Percentiles rank a stretch among this genome's conserved stretches.
These are phyloP conservation scores for Ganoderma multipileum DNA, from an alignment of 1,284 basidiomycete genomes.

Conservation along the genomic window DNA sequence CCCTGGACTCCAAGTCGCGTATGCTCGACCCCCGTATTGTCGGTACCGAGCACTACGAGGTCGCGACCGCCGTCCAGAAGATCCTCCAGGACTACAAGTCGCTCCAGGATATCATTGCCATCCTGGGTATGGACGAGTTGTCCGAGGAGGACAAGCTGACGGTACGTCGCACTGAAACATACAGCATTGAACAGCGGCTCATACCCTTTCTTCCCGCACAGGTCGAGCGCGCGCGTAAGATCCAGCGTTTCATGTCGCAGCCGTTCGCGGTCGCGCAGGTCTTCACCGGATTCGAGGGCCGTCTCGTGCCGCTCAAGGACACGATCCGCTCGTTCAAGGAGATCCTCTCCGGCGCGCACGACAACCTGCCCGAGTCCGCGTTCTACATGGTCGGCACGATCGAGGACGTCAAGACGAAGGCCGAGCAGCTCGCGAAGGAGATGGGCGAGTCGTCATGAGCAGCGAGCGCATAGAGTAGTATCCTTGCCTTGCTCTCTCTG, in stretches of 20 bases:
- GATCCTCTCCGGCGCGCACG: conserved; percentile 91
- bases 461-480: not conserved
- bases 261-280: conserved; percentile 99
- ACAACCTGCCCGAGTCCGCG: conserved; percentile 90
- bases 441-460: conserved; percentile 64
- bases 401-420: conserved; percentile 96
- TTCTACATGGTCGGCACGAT: conserved; percentile 97
- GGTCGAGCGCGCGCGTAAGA: conserved; percentile 90
- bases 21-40: conserved; percentile 99
- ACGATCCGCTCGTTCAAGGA: conserved; percentile 95
- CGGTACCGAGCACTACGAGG: conserved; percentile 91
- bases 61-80: conserved; percentile 96
- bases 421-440: conserved; percentile 94
- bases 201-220: conserved; percentile 34
- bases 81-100: conserved; percentile 99
- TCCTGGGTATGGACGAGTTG: conserved; percentile 99
- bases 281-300: conserved; percentile 99
- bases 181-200: not conserved
- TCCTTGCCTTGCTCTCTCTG: not conserved
- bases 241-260: conserved; percentile 99
- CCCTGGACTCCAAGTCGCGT: conserved; percentile 98
- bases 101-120: conserved; percentile 95
- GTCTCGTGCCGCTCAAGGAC: conserved; percentile 93
- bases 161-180: too few species aligned
- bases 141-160: conserved; percentile 99